Evolutionary conservation across 2,329 filamentous ascomycete species (phyloP), one percentile per base, ranked within the genome.

Genomic region (Colletotrichum cuscutae): DNA sequence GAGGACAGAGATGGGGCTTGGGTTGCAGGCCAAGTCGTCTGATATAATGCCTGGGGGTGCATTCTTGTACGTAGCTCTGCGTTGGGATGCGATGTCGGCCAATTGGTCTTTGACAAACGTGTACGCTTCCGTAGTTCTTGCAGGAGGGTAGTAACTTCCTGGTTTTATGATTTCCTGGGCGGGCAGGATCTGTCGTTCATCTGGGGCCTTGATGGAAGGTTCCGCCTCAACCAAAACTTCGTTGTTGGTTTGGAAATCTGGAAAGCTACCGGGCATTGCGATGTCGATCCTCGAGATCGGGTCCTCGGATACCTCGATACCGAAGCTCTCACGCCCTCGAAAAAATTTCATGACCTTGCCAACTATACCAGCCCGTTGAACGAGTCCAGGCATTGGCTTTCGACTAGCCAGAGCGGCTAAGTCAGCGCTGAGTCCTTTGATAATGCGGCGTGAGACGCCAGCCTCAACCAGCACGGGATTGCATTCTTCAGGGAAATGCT

Each of bases 261-360:
- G 73, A 28, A 74, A 74, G 46, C 65, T 67, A 42, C 73, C 73
- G 24, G 73, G 73, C 30, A 74, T 73, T 11, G 32, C 53, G 22
- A 57, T 19, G 26, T 58, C 24, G 61, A 59, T 13, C 26, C 24
- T 60, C 7, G 52, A 35, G n/a, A 46, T 11, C 30, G 49, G 7
- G 12, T 58, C 30, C 22, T 62, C 57, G 8, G 62, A 46, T 13
- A n/a, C 24, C 11, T 72, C 63, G 8, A 62, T 24, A n/a, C 68
- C 71, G 42, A 71, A 73, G 28, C 30, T 68, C 7, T 73, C 71
- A n/a, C 60, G 59, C 13, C 65, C 66, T 4, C 71, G 56, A 15
- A 73, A 61, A 52, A 73, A 65, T 28, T 65, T 71, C 22, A 73
- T 73, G 26, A 73, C 24, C 37, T 73, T 73, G 22, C 60, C 71